These are phyloP conservation scores for Paraphoma chrysanthemicola DNA, from an alignment of 2,329 filamentous ascomycete genomes.

Conservation along the genomic window DNA sequence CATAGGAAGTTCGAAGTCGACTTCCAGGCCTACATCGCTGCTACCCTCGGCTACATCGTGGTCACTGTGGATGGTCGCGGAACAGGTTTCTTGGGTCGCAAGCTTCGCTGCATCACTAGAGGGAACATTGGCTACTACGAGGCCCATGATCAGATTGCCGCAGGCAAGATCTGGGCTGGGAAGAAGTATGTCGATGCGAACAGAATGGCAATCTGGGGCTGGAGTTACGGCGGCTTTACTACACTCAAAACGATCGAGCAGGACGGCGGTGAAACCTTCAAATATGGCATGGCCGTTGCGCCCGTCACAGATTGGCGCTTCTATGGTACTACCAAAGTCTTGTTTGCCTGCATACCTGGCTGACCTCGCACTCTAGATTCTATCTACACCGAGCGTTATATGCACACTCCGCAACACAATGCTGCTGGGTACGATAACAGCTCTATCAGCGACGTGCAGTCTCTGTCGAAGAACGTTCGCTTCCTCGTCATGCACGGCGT, in stretches of 20 bases:
- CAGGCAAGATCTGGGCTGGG: constrained; percentile 81
- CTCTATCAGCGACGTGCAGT: constrained; percentile 75
- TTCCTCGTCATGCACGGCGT: constrained; percentile 96
- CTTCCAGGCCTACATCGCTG: constrained; percentile 89
- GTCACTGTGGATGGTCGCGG: constrained; percentile 94
- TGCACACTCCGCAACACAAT: constrained; percentile 92
- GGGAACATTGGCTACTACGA: constrained; percentile 86
- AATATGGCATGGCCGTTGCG: constrained; percentile 97
- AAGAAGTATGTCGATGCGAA: constrained; percentile 83
- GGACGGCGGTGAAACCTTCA: constrained; percentile 88
- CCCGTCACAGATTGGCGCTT: constrained; percentile 98
- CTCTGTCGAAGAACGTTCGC: constrained; percentile 77
- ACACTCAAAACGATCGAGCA: constrained; percentile 93
- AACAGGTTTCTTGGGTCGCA: constrained; percentile 87
- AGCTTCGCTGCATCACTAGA: constrained; percentile 80
- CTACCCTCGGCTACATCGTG: constrained; percentile 86
- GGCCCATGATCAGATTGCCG: constrained; percentile 87
- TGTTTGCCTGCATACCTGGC: background rate
- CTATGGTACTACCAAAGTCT: constrained; percentile 63
- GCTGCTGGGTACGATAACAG: constrained; percentile 76
- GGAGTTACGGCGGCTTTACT: constrained; percentile 96
- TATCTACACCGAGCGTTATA: constrained; percentile 95
- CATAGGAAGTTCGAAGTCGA: constrained; percentile 81
- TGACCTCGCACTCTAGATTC: constrained; percentile 62
- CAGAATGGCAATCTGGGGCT: constrained; percentile 94